Evolutionary conservation across 2,329 filamentous ascomycete species (phyloP), one percentile per base, ranked within the genome.

Genomic region (Paraphoma chrysanthemicola): DNA sequence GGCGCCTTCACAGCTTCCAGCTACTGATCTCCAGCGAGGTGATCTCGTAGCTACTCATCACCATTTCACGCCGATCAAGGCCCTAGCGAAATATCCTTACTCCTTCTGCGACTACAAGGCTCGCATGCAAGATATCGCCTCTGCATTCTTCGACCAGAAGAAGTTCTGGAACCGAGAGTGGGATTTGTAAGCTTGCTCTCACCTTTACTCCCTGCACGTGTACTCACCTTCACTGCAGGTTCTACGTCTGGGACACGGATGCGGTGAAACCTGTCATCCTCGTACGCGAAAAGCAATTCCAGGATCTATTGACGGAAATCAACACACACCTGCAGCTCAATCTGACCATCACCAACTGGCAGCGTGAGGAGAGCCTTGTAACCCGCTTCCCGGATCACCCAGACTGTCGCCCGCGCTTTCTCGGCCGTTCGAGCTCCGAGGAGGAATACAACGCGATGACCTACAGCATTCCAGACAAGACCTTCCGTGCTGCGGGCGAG

Each of bases 111-210:
- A 83, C 53, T 82, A 81, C 53, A 82, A 81, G 56, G 57, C 61
- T 11, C 66, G 69, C 53, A 64, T 63, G 54, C 56, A 90, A 85
- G 67, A 77, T 67, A 59, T 83, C 75, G 69, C 82, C 66, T 62
- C 85, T 79, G 73, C 64, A 66, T 82, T 85, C 73, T 92, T 91
- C 64, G 80, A 85, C 33, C 68, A 72, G 3, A 83, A 78, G 29
- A 80, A 91, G 48, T 80, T 90, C 61, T 85, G 84, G 66, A 76
- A 80, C 2, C 83, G 86, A 56, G 69, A 79, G 10, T 97, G 93
- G 93, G 88, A 94, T 60, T 79, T 96, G 91, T 95, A 81, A 82
- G 88, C 82, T 8, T 18, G 5, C 29, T 42, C 42, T 29, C 36
- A 4, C 9, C 4, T 73, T 67, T 29, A 70, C 70, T 56, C 70